phyloP scores from a whole-genome alignment of 2,329 filamentous ascomycete genomes.

The Paracoccidioides lutzii region DNA sequence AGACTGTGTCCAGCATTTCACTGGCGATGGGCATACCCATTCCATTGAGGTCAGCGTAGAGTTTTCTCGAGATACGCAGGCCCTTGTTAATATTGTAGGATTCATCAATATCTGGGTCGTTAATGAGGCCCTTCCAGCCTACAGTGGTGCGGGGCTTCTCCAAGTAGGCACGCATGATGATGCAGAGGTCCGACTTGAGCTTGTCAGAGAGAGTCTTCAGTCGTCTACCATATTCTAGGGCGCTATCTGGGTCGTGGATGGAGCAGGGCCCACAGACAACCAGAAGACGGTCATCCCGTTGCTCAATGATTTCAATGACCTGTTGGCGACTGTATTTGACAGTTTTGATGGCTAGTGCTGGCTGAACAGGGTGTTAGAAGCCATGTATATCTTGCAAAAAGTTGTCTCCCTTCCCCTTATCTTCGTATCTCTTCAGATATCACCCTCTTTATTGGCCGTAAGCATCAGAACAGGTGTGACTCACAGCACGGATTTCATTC shows the following conservation, averaged over 20 bases:
- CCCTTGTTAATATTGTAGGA: conserved; percentile 99
- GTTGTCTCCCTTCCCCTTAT: background rate
- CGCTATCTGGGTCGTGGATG: conserved; percentile 82
- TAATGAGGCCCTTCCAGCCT: conserved; percentile 98
- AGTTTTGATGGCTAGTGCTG: conserved; percentile 27
- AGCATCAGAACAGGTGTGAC: conserved; percentile 38
- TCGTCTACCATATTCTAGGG: conserved; percentile 74
- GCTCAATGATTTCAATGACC: conserved; percentile 60
- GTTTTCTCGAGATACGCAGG: conserved; percentile 74
- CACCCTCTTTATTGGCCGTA: background rate
- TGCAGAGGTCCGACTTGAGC: conserved; percentile 69
- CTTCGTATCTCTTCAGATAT: background rate
- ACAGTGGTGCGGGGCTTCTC: conserved; percentile 98
- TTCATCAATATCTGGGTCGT: conserved; percentile 95
- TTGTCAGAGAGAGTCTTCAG: conserved; percentile 66
- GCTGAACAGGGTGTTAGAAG: conserved; percentile 16
- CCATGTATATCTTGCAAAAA: background rate
- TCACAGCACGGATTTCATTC: conserved; percentile 61
- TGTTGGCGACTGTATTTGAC: conserved; percentile 38
- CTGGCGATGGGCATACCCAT: conserved; percentile 87
- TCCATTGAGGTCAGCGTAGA: conserved; percentile 81
- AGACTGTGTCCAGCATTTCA: conserved; percentile 98
- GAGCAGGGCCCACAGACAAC: conserved; percentile 95
- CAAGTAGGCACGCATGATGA: conserved; percentile 97
- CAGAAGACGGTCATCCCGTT: conserved; percentile 69